Percentiles rank a stretch among this genome's conserved stretches.
These are phyloP conservation scores for Syncephalastrum sp. DNA, from an alignment of 371 early-diverging fungal species.

Conservation along the genomic window DNA sequence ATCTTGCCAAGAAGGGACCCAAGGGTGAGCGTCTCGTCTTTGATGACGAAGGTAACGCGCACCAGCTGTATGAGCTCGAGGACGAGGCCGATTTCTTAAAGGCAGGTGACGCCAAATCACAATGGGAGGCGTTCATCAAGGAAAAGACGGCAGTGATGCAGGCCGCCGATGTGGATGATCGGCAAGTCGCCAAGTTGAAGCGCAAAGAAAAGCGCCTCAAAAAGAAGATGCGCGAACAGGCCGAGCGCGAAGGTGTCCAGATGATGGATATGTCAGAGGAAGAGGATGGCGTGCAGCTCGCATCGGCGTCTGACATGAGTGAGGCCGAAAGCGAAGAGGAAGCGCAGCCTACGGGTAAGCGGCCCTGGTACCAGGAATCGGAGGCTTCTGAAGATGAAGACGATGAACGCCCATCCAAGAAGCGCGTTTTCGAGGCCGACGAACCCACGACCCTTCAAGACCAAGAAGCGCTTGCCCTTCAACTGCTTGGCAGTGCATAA, in stretches of 20 bases:
- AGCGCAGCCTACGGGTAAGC: constrained; percentile 20
- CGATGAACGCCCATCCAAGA: constrained; percentile 41
- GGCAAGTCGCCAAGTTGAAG: constrained; percentile 67
- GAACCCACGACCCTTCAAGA: constrained; percentile 66
- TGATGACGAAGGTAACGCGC: constrained; percentile 91
- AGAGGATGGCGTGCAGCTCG: constrained; percentile 23
- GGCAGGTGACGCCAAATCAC: constrained; percentile 64
- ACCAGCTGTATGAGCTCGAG: constrained; percentile 75
- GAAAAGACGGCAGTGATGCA: constrained; percentile 63
- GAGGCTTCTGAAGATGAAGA: constrained; percentile 39
- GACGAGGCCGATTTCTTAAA: constrained; percentile 77
- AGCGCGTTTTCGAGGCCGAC: constrained; percentile 59
- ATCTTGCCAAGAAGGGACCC: constrained; percentile 64
- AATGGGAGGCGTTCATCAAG: constrained; percentile 68
- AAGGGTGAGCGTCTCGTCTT: constrained; percentile 78
- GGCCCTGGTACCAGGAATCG: constrained; percentile 40
- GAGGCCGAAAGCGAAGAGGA: constrained; percentile 16
- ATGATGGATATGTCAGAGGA: constrained; percentile 21
- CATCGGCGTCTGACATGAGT: constrained; percentile 8
- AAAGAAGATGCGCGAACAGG: constrained; percentile 63
- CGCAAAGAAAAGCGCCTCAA: constrained; percentile 69
- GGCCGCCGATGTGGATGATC: constrained; percentile 74
- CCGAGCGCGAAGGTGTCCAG: constrained; percentile 22
- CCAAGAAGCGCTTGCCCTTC: constrained; percentile 63
- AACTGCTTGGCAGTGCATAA: constrained; percentile 36